Conservation (phyloP, 345 rosid species). For the Sisymbrium altissimum region DNA sequence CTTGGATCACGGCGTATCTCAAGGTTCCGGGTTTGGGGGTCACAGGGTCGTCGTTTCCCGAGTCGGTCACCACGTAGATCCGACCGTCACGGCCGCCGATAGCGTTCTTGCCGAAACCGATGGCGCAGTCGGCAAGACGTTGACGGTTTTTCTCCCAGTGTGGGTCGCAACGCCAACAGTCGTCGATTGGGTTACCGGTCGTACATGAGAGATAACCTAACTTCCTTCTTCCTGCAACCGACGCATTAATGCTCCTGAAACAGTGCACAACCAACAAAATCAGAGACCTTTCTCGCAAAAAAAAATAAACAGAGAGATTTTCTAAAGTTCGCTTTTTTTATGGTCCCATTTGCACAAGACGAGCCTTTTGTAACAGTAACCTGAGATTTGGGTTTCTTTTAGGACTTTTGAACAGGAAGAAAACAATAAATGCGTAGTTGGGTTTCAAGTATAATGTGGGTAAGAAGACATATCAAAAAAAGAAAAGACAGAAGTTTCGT, state of each 20-base stretch:
- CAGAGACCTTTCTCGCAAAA: not conserved
- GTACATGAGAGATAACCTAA: conserved; percentile 64
- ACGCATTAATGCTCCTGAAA: conserved; percentile 61
- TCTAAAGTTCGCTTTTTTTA: not conserved
- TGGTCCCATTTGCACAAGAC: not conserved
- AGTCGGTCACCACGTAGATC: conserved; percentile 66
- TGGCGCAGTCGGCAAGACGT: conserved; percentile 68
- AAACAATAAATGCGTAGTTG: not conserved
- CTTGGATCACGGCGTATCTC: conserved; percentile 67
- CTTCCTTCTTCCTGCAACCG: conserved; percentile 49
- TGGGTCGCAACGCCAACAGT: conserved; percentile 91
- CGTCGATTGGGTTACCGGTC: conserved; percentile 77
- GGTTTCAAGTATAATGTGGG: not conserved
- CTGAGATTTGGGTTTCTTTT: not conserved
- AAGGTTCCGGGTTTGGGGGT: conserved; percentile 70
- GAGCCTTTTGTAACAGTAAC: not conserved
- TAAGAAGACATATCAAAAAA: not conserved
- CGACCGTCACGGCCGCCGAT: conserved; percentile 72
- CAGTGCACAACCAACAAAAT: not conserved
- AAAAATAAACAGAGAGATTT: conserved; percentile 1
- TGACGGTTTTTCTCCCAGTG: conserved; percentile 68
- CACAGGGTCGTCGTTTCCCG: conserved; percentile 56
- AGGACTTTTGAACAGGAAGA: not conserved
- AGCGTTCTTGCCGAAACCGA: conserved; percentile 80
- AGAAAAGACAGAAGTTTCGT: not conserved